Evolutionary conservation across 192 early-diverging fungal genomes (phyloP), one percentile per base, ranked within the genome.

Genomic region (Chytriomyces sp.): DNA sequence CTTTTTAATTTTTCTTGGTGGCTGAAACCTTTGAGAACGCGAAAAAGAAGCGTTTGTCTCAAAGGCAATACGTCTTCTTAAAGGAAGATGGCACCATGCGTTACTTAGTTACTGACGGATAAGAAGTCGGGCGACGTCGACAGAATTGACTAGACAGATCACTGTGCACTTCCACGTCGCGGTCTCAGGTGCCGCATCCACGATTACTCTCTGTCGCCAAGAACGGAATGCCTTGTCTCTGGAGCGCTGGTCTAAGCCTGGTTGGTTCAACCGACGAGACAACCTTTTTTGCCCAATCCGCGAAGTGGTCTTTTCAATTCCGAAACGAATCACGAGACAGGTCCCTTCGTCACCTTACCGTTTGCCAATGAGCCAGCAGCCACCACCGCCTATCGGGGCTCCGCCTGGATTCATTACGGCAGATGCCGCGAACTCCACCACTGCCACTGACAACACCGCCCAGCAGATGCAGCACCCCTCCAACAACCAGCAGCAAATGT

Each of bases 41-140:
- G 86, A 90, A 5, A 87, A 85, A 73, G 93, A 94, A 74, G 71
- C 91, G 52, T 93, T 92, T 4, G 92, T 93, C 2, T 90, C 92
- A 26, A 91, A 94, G 62, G 75, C 89, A 10, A 65, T 96, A 63
- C 81, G 89, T 0, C 59, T 72, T 53, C 63, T 25, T 65, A 71
- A 59, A 68, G 39, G 31, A 75, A 25, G 64, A 77, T 22, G 40
- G 55, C 17, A 39, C 52, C n/a, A n/a, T n/a, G n/a, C n/a, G n/a
- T n/a, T n/a, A 59, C 62, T 64, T 31, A 34, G 14, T 12, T 53
- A 74, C 31, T 5, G 0, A 12, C 12, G 14, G 33, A 19, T 14
- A 62, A 10, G 28, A n/a, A 30, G 6, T 54, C 6, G 59, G 31
- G 44, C 14, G 2, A 62, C 38, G 32, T 40, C 2, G 26, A 26